Conservation (phyloP, 2,329 filamentous ascomycete genomes). For the Ascochyta viciae-villosae region DNA sequence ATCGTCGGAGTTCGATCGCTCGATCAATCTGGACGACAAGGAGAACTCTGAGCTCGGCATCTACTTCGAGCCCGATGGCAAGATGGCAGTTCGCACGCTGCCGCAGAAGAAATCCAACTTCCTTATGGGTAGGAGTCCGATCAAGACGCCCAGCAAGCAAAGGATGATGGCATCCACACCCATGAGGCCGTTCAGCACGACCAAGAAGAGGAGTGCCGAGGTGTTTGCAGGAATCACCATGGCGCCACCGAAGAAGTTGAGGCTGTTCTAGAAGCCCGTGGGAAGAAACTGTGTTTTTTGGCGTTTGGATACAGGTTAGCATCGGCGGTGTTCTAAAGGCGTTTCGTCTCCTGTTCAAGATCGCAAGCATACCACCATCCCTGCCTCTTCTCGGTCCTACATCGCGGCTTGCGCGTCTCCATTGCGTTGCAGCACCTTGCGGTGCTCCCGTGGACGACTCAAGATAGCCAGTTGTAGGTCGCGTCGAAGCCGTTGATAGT, state of each 20-base stretch:
- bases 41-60: constrained; percentile 48
- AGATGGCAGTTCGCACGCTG: constrained; percentile 53
- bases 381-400: neutral
- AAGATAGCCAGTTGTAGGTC: constrained; percentile 28
- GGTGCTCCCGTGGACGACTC: constrained; percentile 25
- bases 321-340: no score
- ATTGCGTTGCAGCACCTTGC: constrained; percentile 28
- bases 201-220: constrained; percentile 32
- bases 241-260: constrained; percentile 37
- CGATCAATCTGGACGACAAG: constrained; percentile 37
- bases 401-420: constrained; percentile 26
- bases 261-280: constrained; percentile 26
- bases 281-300: neutral
- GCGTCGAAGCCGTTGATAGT: neutral
- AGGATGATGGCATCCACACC: constrained; percentile 35
- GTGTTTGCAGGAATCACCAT: constrained; percentile 26
- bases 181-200: constrained; percentile 30
- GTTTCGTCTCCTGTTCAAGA: no score
- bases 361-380: no score
- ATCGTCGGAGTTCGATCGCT: constrained; percentile 39
- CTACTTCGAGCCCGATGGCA: constrained; percentile 52
- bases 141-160: constrained; percentile 62
- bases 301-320: constrained; percentile 2
- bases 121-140: constrained; percentile 52
- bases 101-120: constrained; percentile 35